Evolutionary conservation across 805 yeast species (phyloP), one percentile per base, ranked within the genome.

Genomic region (Alloascoidea africana): DNA sequence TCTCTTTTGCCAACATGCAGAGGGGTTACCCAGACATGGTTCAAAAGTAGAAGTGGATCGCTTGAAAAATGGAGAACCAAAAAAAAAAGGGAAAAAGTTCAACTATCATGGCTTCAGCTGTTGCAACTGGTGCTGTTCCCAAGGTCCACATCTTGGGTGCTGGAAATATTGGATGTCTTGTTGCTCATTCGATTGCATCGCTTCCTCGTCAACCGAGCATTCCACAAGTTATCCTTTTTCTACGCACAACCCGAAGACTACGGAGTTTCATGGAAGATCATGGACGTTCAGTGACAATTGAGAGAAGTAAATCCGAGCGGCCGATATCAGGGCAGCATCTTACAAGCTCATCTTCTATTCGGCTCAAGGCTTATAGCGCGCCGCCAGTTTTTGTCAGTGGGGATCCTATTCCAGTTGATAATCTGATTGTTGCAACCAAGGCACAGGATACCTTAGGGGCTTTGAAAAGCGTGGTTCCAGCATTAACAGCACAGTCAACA

Each of bases 391-490:
- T 48, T 33, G 49, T 60, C 38, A 23, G 13, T 23, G 30, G 30
- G 8, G 30, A 8, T n/a, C 8, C 8, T 23, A 23, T 23, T 41
- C 50, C 50, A 1, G 73, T 81, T 34, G 62, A 63, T 14, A 69
- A 76, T 46, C 55, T 89, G 41, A 65, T 89, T 5, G 67, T 89
- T 5, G 63, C 93, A 5, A 85, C 94, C 3, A 89, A 89, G 55
- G 74, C 93, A 0, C 73, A 78, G 42, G 83, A 80, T 48, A 80
- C 94, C 0, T 57, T 64, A 16, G 53, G 55, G 3, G 93, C 96
- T 0, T 42, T 87, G 14, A 50, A 48, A 23, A 78, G 79, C 2
- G 62, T 74, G 38, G 42, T 72, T 15, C 63, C 66, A 1, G 58
- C 58, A 39, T 63, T 89, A 18, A 54, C 58, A 18, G 50, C 59